Evolutionary conservation across 139 green algal species (phyloP).

Genomic region (Chlorella vulgaris): DNA sequence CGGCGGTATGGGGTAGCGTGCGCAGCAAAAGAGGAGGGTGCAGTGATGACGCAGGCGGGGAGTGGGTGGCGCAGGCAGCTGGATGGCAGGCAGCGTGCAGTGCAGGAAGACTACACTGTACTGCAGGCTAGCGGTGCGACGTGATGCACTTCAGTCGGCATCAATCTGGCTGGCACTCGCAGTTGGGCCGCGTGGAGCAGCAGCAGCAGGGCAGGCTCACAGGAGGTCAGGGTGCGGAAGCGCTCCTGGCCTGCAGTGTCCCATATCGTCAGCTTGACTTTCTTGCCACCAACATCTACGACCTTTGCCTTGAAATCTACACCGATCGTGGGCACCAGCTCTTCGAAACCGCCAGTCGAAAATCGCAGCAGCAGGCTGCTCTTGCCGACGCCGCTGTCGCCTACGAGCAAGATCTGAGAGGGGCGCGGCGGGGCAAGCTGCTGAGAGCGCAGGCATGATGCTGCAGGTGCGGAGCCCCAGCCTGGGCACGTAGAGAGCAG

Average conservation of each 20-base stretch:
- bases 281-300: slow-evolving; percentile 75
- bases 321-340: slow-evolving; percentile 85
- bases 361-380: slow-evolving; percentile 90
- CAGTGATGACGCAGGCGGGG: too few species aligned
- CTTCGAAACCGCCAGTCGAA: slow-evolving; percentile 83
- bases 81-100: too few species aligned
- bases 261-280: slow-evolving; percentile 94
- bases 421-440: neutral
- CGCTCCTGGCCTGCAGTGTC: slow-evolving; percentile 91
- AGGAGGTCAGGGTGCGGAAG: slow-evolving; percentile 96
- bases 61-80: too few species aligned
- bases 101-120: too few species aligned
- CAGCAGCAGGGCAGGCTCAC: slow-evolving; percentile 30
- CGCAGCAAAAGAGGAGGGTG: too few species aligned
- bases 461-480: too few species aligned
- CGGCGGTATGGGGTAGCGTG: too few species aligned
- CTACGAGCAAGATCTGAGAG: slow-evolving; percentile 85
- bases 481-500: too few species aligned
- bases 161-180: too few species aligned
- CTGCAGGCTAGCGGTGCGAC: too few species aligned
- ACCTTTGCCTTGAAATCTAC: slow-evolving; percentile 98
- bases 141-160: too few species aligned
- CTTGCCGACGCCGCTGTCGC: slow-evolving; percentile 92
- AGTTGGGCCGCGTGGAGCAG: too few species aligned
- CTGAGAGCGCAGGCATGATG: neutral